Evolutionary conservation across 73 alveolate genomes (phyloP).

Genomic region (Paramecium caudatum): DNA sequence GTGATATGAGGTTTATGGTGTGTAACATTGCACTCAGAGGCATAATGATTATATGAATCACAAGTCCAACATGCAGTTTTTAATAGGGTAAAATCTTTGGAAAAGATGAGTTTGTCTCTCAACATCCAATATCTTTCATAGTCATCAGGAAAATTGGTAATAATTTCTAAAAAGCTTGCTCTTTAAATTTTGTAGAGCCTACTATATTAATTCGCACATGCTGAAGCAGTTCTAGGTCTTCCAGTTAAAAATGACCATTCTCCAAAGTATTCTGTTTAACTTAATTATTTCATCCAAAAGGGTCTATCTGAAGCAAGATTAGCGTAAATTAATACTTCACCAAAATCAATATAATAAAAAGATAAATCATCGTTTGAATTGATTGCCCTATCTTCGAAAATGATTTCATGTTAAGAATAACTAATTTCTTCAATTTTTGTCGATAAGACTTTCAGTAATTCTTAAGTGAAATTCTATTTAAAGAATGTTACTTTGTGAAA

Average conservation of each 20-base stretch:
- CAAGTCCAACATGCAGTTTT: conserved; percentile 44
- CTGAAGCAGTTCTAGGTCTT: conserved; percentile 2
- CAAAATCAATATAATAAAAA: conserved; percentile 35
- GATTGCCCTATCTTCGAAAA: background rate
- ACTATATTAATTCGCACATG: conserved; percentile 7
- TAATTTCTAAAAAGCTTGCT: conserved; percentile 1
- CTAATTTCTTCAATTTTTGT: conserved; percentile 16
- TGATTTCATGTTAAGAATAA: background rate
- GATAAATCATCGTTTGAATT: conserved; percentile 32
- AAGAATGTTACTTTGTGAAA: background rate
- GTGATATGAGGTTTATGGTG: background rate
- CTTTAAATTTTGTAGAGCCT: background rate
- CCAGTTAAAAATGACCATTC: conserved; percentile 61
- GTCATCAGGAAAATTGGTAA: conserved; percentile 1
- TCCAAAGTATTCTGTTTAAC: background rate
- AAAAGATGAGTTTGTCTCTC: conserved; percentile 2
- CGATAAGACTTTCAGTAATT: background rate
- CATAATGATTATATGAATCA: background rate
- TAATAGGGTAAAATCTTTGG: background rate
- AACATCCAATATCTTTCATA: conserved; percentile 55
- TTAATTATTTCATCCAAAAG: conserved; percentile 22
- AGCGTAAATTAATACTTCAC: background rate
- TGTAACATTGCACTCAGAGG: conserved; percentile 17
- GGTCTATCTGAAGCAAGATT: conserved; percentile 22
- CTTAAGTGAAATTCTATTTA: background rate